Evolutionary conservation across 306 rosid species (phyloP).

Genomic region (Arachis stenosperma): DNA sequence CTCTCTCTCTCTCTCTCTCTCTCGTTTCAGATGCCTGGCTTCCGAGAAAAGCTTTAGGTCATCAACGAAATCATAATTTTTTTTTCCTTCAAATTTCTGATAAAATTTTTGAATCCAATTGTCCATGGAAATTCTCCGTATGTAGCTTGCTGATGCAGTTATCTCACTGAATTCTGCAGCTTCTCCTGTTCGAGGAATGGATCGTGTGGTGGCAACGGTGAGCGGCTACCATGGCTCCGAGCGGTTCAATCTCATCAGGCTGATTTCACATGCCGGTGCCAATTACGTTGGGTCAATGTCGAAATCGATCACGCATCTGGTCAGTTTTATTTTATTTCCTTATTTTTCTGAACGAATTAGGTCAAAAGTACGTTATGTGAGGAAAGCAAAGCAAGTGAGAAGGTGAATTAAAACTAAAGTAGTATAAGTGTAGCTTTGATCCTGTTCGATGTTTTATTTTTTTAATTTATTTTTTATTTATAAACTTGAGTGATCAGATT

Average conservation of each 20-base stretch:
- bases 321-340: constrained; percentile 33
- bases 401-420: not conserved
- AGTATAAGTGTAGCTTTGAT: not conserved
- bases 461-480: not conserved
- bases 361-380: not conserved
- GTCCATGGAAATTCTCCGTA: not conserved
- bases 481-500: constrained; percentile 51
- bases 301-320: constrained; percentile 79
- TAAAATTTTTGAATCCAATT: not conserved
- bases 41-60: constrained; percentile 13
- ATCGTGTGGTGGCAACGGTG: constrained; percentile 76
- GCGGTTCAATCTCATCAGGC: constrained; percentile 72
- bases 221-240: constrained; percentile 81
- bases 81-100: not conserved
- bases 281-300: constrained; percentile 74
- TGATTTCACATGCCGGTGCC: constrained; percentile 70
- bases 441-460: constrained; percentile 14
- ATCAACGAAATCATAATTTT: not conserved
- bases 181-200: constrained; percentile 64
- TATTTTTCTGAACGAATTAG: not conserved
- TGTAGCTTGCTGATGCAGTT: not conserved
- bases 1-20: constrained; percentile 32
- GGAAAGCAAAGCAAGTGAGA: too few species aligned
- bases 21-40: not conserved
- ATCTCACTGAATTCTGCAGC: constrained; percentile 35